phyloP scores from a whole-genome alignment of 1,139 yeast genomes.

The Kodamaea fungicola region DNA sequence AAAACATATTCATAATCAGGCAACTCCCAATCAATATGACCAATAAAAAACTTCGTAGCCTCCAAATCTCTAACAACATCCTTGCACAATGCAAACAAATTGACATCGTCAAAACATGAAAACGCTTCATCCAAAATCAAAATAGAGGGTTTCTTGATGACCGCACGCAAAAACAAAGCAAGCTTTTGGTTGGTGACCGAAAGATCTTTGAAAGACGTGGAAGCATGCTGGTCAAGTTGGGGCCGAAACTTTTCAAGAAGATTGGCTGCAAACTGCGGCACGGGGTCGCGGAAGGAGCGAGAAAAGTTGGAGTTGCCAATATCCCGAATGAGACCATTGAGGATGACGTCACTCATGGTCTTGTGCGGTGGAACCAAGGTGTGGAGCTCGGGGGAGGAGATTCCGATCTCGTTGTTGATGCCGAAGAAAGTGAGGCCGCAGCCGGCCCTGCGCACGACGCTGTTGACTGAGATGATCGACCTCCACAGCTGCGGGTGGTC shows the following conservation, averaged over 20 bases:
- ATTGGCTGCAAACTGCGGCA: conserved; percentile 12
- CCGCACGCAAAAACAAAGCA: conserved; percentile 68
- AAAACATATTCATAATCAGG: conserved; percentile 33
- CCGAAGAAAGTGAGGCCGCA: conserved; percentile 67
- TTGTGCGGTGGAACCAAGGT: conserved; percentile 65
- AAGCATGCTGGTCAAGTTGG: conserved; percentile 27
- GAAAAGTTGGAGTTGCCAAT: conserved; percentile 56
- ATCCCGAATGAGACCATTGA: conserved; percentile 62
- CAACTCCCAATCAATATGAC: conserved; percentile 10
- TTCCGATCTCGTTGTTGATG: conserved; percentile 77
- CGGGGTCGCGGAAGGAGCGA: conserved; percentile 3
- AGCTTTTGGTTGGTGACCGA: conserved; percentile 76
- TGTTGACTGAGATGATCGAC: conserved; percentile 60
- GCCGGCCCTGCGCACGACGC: conserved; percentile 70
- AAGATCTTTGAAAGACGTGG: conserved; percentile 49
- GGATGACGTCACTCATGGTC: conserved; percentile 55
- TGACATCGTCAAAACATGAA: conserved; percentile 76
- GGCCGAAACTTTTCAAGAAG: conserved; percentile 25
- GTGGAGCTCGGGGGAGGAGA: conserved; percentile 89
- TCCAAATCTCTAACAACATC: conserved; percentile 68
- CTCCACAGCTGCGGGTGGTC: conserved; percentile 98
- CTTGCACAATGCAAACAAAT: conserved; percentile 63
- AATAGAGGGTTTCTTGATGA: conserved; percentile 71
- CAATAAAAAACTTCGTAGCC: conserved; percentile 27
- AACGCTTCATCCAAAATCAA: conserved; percentile 90